phyloP scores from a whole-genome alignment of 441 rosid species.

The Adansonia grandidieri region DNA sequence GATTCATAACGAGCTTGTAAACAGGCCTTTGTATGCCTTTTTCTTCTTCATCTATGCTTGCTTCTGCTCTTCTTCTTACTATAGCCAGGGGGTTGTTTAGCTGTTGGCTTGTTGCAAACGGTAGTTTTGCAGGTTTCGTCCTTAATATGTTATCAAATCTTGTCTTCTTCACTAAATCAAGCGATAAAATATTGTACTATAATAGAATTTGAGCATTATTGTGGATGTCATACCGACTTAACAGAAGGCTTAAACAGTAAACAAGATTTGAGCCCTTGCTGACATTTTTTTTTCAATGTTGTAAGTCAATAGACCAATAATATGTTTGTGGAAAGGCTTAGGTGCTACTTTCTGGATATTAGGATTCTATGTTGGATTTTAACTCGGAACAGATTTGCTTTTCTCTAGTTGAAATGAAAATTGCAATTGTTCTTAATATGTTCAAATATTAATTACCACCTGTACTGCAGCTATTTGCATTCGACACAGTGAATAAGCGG shows the following conservation, averaged over 20 bases:
- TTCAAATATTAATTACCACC: neutral
- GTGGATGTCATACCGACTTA: neutral
- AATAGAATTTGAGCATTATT: neutral
- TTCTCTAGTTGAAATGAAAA: neutral
- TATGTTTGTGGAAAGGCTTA: neutral
- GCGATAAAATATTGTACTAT: neutral
- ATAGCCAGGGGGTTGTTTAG: neutral
- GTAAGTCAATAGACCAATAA: neutral
- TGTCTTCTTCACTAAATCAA: neutral
- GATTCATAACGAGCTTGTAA: neutral
- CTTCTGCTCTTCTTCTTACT: neutral
- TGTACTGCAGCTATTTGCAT: slow-evolving; percentile 74
- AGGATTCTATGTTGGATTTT: neutral
- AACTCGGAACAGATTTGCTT: neutral
- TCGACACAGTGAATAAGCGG: slow-evolving; percentile 81
- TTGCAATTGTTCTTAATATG: neutral
- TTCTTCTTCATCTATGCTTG: neutral
- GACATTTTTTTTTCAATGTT: neutral
- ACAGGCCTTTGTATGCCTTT: neutral
- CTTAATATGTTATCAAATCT: neutral
- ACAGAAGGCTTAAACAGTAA: neutral
- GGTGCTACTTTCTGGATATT: neutral
- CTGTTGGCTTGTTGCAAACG: neutral
- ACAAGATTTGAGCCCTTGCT: neutral
- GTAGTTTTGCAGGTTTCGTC: neutral